Conservation (phyloP, 768 basidiomycete species). For the Boletales sp. region DNA sequence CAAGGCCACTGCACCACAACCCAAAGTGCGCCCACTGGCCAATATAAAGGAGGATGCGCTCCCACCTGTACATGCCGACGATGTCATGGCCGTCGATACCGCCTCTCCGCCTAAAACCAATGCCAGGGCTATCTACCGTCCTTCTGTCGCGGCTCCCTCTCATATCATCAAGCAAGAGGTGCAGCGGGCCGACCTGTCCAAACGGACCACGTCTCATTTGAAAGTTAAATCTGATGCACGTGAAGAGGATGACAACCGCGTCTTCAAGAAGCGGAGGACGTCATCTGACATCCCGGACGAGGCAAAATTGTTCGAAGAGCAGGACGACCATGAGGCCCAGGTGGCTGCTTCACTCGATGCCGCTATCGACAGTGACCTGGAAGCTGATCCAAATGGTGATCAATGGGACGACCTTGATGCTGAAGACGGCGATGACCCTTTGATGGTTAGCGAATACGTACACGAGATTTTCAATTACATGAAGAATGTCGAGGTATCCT, state of each 20-base stretch:
- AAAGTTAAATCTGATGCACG: constrained; percentile 35
- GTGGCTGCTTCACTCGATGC: constrained; percentile 42
- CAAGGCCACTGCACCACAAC: constrained; percentile 23
- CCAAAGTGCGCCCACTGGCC: constrained; percentile 22
- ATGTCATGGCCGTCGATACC: constrained; percentile 52
- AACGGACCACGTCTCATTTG: constrained; percentile 32
- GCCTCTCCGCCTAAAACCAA: constrained; percentile 24
- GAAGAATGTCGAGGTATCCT: constrained; percentile 71
- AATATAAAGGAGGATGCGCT: constrained; percentile 27
- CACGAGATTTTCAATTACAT: constrained; percentile 91
- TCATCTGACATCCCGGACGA: constrained; percentile 58
- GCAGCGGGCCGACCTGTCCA: constrained; percentile 24
- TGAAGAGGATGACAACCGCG: constrained; percentile 56
- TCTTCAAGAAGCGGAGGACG: constrained; percentile 72
- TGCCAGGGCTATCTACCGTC: constrained; percentile 23
- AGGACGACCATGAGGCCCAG: constrained; percentile 31
- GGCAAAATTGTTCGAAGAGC: constrained; percentile 42
- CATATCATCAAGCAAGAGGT: constrained; percentile 28
- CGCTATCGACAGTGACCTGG: constrained; percentile 44
- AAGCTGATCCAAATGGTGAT: constrained; percentile 61
- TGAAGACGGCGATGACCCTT: constrained; percentile 89
- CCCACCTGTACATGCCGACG: constrained; percentile 36
- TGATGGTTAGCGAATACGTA: constrained; percentile 98
- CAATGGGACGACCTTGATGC: constrained; percentile 91
- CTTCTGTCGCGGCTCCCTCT: constrained; percentile 20